These are phyloP conservation scores for sorghum (Sorghum bicolor) DNA, from an alignment of 176 grass and related monocot species.

Conservation along the genomic window Sorghum_bicolor_NCBIv3 NC_012874.2:13324001-13324500, in stretches of 20 bases:
- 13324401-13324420: constrained; percentile 6
- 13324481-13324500: neutral
- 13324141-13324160: constrained; percentile 68
- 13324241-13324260: neutral
- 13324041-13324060: constrained; percentile 6
- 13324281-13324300: constrained; percentile 1
- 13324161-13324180: constrained; percentile 90
- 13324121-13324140: constrained; percentile 86
- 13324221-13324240: constrained; percentile 26
- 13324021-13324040: constrained; percentile 65
- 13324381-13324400: neutral
- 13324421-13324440: neutral
- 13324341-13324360: constrained; percentile 20
- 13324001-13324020: constrained; percentile 87
- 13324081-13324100: constrained; percentile 87
- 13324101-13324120: constrained; percentile 90
- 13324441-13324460: neutral
- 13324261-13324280: constrained; percentile 22
- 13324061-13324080: constrained; percentile 4
- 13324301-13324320: neutral
- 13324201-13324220: constrained; percentile 44
- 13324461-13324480: constrained; percentile 6
- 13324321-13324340: neutral
- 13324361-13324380: constrained; percentile 16
- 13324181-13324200: constrained; percentile 69